phyloP scores from a whole-genome alignment of 257 asterid species.

The Coffea eugenioides region DNA sequence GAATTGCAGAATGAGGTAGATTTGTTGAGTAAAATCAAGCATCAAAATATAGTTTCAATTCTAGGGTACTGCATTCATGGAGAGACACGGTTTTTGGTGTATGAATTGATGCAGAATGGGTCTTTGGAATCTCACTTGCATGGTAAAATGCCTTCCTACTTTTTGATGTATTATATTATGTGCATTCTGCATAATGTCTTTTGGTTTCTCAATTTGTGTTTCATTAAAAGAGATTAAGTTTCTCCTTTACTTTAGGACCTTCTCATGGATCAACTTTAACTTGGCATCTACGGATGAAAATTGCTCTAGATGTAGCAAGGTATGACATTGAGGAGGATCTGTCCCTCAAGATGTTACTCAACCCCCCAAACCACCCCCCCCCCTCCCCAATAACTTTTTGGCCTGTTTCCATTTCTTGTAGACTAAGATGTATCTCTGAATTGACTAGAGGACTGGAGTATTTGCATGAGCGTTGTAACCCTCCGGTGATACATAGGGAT shows the following conservation, averaged over 20 bases:
- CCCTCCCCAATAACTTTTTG: not conserved
- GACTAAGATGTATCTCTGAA: slow-evolving; percentile 4
- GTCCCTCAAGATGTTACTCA: not conserved
- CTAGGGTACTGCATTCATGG: slow-evolving; percentile 76
- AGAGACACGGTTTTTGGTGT: slow-evolving; percentile 66
- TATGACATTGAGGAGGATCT: slow-evolving; percentile 18
- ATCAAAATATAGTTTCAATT: slow-evolving; percentile 78
- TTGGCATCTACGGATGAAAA: slow-evolving; percentile 92
- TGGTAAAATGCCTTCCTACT: slow-evolving; percentile 39
- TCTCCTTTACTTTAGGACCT: slow-evolving; percentile 45
- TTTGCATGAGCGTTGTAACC: slow-evolving; percentile 83
- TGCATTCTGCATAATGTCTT: not conserved
- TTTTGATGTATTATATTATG: not conserved
- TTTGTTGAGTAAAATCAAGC: slow-evolving; percentile 66
- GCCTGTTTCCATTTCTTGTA: not conserved
- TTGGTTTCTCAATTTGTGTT: not conserved
- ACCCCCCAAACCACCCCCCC: not conserved
- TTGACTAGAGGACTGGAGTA: slow-evolving; percentile 76
- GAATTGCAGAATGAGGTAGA: slow-evolving; percentile 80
- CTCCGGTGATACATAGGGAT: slow-evolving; percentile 87
- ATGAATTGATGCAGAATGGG: slow-evolving; percentile 88
- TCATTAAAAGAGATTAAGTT: not conserved
- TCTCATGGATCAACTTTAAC: slow-evolving; percentile 60
- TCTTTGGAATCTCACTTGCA: slow-evolving; percentile 79
- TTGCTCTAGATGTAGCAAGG: slow-evolving; percentile 95